phyloP scores from a whole-genome alignment of 192 early-diverging fungal genomes.

The Coemansia sp. region DNA sequence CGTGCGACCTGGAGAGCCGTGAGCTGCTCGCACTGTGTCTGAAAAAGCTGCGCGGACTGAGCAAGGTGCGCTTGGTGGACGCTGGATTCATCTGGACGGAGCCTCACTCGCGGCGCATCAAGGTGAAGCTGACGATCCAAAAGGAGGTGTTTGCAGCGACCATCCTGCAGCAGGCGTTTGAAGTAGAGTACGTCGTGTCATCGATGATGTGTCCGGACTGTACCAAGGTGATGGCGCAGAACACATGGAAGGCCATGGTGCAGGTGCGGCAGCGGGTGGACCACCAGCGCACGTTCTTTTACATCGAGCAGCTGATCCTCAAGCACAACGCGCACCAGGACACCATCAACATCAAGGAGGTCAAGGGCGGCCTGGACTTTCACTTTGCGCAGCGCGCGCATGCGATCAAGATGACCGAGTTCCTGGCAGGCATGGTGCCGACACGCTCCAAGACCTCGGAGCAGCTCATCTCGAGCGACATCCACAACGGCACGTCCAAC shows the following conservation, averaged over 20 bases:
- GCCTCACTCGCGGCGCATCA: slow-evolving; percentile 85
- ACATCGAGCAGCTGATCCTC: slow-evolving; percentile 96
- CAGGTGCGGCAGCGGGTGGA: slow-evolving; percentile 97
- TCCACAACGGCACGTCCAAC: slow-evolving; percentile 84
- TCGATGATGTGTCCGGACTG: slow-evolving; percentile 96
- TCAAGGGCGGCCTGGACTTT: slow-evolving; percentile 95
- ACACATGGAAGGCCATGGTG: slow-evolving; percentile 96
- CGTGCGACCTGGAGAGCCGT: slow-evolving; percentile 79
- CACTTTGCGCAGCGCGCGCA: slow-evolving; percentile 86
- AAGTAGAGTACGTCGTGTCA: slow-evolving; percentile 90
- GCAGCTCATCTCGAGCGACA: slow-evolving; percentile 94
- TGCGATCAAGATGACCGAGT: slow-evolving; percentile 95
- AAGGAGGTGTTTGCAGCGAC: slow-evolving; percentile 96
- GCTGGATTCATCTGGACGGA: slow-evolving; percentile 99
- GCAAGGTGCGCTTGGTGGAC: slow-evolving; percentile 92
- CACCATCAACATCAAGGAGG: slow-evolving; percentile 97
- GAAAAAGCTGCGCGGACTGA: slow-evolving; percentile 86
- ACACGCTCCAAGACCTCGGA: slow-evolving; percentile 85
- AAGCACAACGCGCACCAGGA: slow-evolving; percentile 97
- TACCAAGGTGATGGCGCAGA: slow-evolving; percentile 90
- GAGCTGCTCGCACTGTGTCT: slow-evolving; percentile 91
- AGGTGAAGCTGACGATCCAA: slow-evolving; percentile 98
- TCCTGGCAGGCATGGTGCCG: slow-evolving; percentile 83
- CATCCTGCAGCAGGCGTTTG: slow-evolving; percentile 94
- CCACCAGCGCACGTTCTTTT: slow-evolving; percentile 98